Base-by-base conservation (phyloP, 345 rosid species). In the Gossypium mustelinum region DNA sequence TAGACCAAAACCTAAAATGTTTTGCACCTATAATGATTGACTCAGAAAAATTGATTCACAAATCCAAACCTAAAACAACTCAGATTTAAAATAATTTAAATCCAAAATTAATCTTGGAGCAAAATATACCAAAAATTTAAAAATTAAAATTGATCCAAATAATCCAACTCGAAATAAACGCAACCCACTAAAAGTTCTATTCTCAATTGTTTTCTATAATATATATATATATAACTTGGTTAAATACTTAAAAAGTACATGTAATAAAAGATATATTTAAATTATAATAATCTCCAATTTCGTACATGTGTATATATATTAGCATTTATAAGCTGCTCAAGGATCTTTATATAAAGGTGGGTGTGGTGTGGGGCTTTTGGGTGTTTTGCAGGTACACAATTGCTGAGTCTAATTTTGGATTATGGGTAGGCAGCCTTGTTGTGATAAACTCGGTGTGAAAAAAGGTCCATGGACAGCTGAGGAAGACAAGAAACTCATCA, bases 401-500 rank as follows among this genome's bases (percentile, higher is more conserved):
- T 83, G 81, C 76, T 34, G 74, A 81, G 73, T 63, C 48, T 75
- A 68, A 45, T 51, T 45, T 39, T 25, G 16, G 18, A 54, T 24
- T 73, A 88, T 86, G 92, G 93, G 90, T 8, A 85, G 94, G 80
- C 90, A 89, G 65, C 97, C 97, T 25, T 91, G 93, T 43, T 91
- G 97, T 75, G 97, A 91, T 78, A 91, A 89, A 78, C 86, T 85
- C 39, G 93, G 93, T 24, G 88, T 91, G 80, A 91, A 91, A 82
- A 89, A 87, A 77, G 93, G 97, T 70, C 89, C 93, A 27, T 90
- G 97, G 97, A 89, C 97, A 3, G 86, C 90, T 13, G 97, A 91
- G 75, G 97, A 91, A 66, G 97, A 91, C 84, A 87, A 84, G 88
- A 89, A 87, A 55, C 97, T 91, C 70, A 86, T 91, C 73, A 83